Evolutionary conservation across 73 alveolate species (phyloP).

Genomic region (Symbiodinium pilosum): DNA sequence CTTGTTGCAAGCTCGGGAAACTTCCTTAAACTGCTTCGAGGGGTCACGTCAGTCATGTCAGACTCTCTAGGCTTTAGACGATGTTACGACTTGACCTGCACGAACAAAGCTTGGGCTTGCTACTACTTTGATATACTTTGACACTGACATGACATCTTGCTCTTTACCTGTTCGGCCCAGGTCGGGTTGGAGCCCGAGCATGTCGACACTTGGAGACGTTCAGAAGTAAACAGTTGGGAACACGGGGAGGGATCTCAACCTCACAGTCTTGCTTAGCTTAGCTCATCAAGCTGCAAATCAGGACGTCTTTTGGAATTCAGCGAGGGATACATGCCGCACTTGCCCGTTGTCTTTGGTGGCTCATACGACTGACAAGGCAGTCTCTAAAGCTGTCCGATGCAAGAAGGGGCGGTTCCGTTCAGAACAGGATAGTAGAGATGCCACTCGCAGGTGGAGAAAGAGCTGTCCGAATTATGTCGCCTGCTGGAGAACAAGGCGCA

Average conservation of each 20-base stretch:
- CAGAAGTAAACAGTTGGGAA: not conserved
- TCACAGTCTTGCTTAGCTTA: too few relatives aligned
- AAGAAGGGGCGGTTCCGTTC: too few relatives aligned
- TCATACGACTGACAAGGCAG: constrained; percentile 6
- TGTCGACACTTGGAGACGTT: not conserved
- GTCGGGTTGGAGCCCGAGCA: constrained; percentile 22
- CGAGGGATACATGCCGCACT: not conserved
- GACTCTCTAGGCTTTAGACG: not conserved
- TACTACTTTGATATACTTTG: too few relatives aligned
- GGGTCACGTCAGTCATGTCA: not conserved
- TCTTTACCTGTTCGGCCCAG: too few relatives aligned
- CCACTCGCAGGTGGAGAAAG: not conserved
- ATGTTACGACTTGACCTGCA: not conserved
- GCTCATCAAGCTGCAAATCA: too few relatives aligned
- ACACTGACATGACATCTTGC: too few relatives aligned
- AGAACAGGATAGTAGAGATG: too few relatives aligned
- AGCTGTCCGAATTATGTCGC: not conserved
- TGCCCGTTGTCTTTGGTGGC: not conserved
- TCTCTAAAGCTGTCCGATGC: not conserved
- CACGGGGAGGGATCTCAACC: not conserved
- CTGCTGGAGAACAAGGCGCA: not conserved
- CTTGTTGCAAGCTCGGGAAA: too few relatives aligned
- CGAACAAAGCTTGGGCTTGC: too few relatives aligned
- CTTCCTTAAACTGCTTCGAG: too few relatives aligned
- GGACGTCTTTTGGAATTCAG: not conserved